Conservation (phyloP, 2,329 filamentous ascomycete species). For the Ophiostoma pallidulum region DNA sequence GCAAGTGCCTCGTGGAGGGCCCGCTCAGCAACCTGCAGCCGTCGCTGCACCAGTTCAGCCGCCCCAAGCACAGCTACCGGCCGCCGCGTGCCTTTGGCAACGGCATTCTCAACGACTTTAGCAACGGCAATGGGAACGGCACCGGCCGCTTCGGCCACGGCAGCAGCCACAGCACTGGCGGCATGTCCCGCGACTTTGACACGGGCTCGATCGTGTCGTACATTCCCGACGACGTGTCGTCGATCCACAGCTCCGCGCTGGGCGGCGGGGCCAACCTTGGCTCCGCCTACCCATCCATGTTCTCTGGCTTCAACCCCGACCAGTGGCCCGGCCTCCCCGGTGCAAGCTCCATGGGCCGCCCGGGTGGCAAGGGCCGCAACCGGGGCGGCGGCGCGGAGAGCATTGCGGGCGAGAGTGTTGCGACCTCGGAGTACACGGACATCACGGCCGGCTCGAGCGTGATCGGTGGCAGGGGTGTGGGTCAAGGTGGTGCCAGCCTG, state of each 20-base stretch:
- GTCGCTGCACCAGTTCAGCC: constrained; percentile 87
- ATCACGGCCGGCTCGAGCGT: constrained; percentile 58
- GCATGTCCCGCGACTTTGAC: constrained; percentile 51
- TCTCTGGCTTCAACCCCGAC: constrained; percentile 81
- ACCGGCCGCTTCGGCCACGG: constrained; percentile 18
- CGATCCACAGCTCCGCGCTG: constrained; percentile 83
- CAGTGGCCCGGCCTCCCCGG: constrained; percentile 78
- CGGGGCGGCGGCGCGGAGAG: constrained; percentile 55
- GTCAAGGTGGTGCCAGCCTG: constrained; percentile 81
- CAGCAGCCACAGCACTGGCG: constrained; percentile 21
- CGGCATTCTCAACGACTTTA: constrained; percentile 20
- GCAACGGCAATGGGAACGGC: constrained; percentile 14
- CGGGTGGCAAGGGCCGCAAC: constrained; percentile 56
- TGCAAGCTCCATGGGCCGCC: constrained; percentile 45
- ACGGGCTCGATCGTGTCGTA: constrained; percentile 87
- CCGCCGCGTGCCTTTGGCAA: constrained; percentile 72
- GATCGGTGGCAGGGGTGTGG: constrained; percentile 63
- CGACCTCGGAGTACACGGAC: constrained; percentile 84
- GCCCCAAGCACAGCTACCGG: constrained; percentile 86
- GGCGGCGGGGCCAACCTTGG: constrained; percentile 66
- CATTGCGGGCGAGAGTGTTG: constrained; percentile 83
- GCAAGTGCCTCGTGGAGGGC: constrained; percentile 90
- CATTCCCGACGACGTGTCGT: constrained; percentile 94
- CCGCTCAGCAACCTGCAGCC: constrained; percentile 93
- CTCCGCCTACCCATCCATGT: constrained; percentile 86